Base-by-base conservation (phyloP, 139 green algal species). In the Micractinium sp. region DNA sequence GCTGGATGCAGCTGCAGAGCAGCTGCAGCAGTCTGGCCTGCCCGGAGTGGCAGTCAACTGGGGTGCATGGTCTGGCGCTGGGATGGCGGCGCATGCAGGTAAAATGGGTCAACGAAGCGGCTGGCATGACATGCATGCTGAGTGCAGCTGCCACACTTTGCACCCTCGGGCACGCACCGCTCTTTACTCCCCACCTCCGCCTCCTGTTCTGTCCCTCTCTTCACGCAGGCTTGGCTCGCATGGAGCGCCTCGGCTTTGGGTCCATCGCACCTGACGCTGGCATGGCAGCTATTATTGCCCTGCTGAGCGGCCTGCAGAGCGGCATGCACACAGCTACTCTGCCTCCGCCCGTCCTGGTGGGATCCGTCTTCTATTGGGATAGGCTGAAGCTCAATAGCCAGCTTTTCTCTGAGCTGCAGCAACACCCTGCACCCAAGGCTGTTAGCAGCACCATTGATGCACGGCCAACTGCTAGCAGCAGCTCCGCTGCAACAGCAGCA, bases 1-100 rank as follows among this genome's bases (percentile, higher is more conserved):
- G 47, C 74, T 95, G 80, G 93, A 94, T 27, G 71, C 47, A 47
- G 20, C 36, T 31, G 85, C 85, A 0, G 19, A 33, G 31, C 23
- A 47, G 23, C 9, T 56, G 75, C 84, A 94, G 79, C 61, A 36
- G 39, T 19, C 15, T 0, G 86, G 86, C 38, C 29, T 90, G 76
- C 77, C 63, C 14, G 39, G 71, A 78, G n/a, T 89, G 19, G 87
- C 86, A 1, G 73, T 98, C 63, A 95, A 98, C 89, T 99, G 97
- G 97, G 97, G 97, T 56, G 97, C 97, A 4, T 99, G 97, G 97
- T 92, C 88, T 7, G 94, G 94, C 39, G 93, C 90, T 14, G 96
- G 97, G 82, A 99, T 99, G 97, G 97, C 97, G 22, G 92, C 93
- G 3, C 81, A 95, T 35, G 60, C 91, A 33, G 80, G 85, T 53